These are phyloP conservation scores for Phlebopus sp. DNA, from an alignment of 1,284 basidiomycete species.

Conservation along the genomic window DNA sequence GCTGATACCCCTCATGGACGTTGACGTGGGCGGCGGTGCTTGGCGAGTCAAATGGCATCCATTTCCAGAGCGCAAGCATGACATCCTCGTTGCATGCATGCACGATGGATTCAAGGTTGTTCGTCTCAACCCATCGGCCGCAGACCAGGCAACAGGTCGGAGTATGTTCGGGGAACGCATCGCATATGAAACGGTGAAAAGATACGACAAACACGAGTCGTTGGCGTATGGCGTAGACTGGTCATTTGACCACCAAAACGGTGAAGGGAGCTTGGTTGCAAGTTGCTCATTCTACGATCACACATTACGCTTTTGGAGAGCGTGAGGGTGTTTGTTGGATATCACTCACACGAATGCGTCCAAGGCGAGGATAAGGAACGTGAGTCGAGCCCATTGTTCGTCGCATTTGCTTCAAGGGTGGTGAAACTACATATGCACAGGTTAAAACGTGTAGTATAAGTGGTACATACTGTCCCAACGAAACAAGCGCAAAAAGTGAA, in stretches of 20 bases:
- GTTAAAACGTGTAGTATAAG: too few relatives aligned
- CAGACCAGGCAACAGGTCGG: not conserved
- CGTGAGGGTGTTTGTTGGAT: constrained; percentile 31
- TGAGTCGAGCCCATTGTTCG: too few relatives aligned
- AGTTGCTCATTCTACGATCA: constrained; percentile 99
- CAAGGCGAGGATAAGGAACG: not conserved
- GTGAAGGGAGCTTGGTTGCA: constrained; percentile 57
- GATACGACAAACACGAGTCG: constrained; percentile 78
- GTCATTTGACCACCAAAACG: constrained; percentile 48
- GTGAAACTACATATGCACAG: too few relatives aligned
- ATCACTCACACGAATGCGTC: not conserved
- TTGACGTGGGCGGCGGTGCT: constrained; percentile 84
- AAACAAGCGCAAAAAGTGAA: not conserved
- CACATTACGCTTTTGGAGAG: constrained; percentile 77
- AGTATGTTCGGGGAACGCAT: constrained; percentile 12
- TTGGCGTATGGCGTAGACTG: constrained; percentile 97
- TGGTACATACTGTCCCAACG: too few relatives aligned
- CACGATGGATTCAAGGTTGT: constrained; percentile 94
- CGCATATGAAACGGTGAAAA: constrained; percentile 44
- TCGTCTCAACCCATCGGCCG: constrained; percentile 20
- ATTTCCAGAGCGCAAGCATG: constrained; percentile 48
- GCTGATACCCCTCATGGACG: constrained; percentile 52
- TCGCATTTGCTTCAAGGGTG: too few relatives aligned
- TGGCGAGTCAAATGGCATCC: constrained; percentile 99
- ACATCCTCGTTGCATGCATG: constrained; percentile 93